Evolutionary conservation across 2,329 filamentous ascomycete species (phyloP), one percentile per base, ranked within the genome.

Genomic region (Thielaviopsis euricoi): DNA sequence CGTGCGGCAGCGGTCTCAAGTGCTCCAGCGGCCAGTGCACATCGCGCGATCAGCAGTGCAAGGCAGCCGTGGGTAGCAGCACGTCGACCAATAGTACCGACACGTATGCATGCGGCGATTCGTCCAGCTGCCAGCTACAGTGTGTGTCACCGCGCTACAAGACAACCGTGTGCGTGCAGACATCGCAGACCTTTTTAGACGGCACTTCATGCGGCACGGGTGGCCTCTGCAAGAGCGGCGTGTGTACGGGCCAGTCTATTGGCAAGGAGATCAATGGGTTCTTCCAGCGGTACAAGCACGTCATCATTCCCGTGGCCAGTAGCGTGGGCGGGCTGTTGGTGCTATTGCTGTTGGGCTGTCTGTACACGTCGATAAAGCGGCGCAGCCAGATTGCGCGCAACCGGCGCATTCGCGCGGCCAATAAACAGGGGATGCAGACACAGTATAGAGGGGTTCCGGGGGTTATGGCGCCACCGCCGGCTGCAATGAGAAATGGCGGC

Each of bases 21-120:
- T 98, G 93, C 67, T 89, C 93, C 29, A 90, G 86, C 52, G 93
- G 93, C 13, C 91, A 97, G 71, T 98, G 93, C 70, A 98, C 93
- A 3, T 93, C 86, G 56, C 84, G 93, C 62, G 83, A 96, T 69
- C 78, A 84, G 66, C 93, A 98, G 72, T 98, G 93, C 74, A 83
- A 85, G 69, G 85, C 82, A 12, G 76, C 94, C 53, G 86, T 95
- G 76, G 89, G 89, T 40, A 81, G 79, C 26, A 79, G 86, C 61
- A 85, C 83, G 0, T 76, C 80, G 58, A 78, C 77, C 66, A 89
- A 88, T 70, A 80, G 78, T 67, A 91, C 89, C 71, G 80, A 88
- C 65, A 94, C 89, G 1, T 82, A 81, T 64, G 85, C 90, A 10
- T 98, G 93, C 71, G 58, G 58, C 43, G 76, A 77, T 40, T 63